These are phyloP conservation scores for Coccomyxa sp. DNA, from an alignment of 139 green algal genomes.

Conservation along the genomic window DNA sequence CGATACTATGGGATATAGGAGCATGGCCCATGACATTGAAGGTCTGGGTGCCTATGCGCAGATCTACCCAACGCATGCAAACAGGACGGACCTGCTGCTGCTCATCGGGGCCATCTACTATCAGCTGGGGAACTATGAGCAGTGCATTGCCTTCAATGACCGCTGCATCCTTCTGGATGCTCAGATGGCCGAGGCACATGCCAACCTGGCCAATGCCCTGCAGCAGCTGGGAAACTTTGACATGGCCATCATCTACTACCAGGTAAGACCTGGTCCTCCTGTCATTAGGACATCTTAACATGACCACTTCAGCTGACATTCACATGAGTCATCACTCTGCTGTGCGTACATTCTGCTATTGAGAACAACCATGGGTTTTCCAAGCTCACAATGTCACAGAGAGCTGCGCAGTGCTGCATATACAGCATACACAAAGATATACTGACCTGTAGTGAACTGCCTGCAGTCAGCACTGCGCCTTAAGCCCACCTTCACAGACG, in stretches of 20 bases:
- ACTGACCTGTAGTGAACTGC: too few relatives aligned
- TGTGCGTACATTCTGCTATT: too few relatives aligned
- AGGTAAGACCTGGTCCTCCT: too few relatives aligned
- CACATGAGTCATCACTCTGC: too few relatives aligned
- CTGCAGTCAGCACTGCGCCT: constrained; percentile 63
- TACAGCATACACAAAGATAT: too few relatives aligned
- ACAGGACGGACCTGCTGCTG: constrained; percentile 67
- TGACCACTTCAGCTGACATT: too few relatives aligned
- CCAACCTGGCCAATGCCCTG: constrained; percentile 75
- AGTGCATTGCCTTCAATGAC: constrained; percentile 66
- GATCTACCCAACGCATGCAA: constrained; percentile 28
- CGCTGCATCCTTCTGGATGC: constrained; percentile 66
- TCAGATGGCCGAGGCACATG: constrained; percentile 43
- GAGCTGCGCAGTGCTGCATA: too few relatives aligned
- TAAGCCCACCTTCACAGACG: constrained; percentile 69
- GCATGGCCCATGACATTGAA: background rate
- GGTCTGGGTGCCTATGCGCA: constrained; percentile 2
- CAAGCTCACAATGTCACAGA: too few relatives aligned
- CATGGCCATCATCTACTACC: constrained; percentile 82
- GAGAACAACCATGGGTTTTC: too few relatives aligned
- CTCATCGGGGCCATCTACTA: constrained; percentile 81
- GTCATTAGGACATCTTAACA: too few relatives aligned
- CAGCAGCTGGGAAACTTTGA: constrained; percentile 72
- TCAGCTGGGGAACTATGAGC: constrained; percentile 66
- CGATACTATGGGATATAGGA: background rate